phyloP scores from a whole-genome alignment of 805 yeast genomes.

The Saccharomycopsis lassenensis region DNA sequence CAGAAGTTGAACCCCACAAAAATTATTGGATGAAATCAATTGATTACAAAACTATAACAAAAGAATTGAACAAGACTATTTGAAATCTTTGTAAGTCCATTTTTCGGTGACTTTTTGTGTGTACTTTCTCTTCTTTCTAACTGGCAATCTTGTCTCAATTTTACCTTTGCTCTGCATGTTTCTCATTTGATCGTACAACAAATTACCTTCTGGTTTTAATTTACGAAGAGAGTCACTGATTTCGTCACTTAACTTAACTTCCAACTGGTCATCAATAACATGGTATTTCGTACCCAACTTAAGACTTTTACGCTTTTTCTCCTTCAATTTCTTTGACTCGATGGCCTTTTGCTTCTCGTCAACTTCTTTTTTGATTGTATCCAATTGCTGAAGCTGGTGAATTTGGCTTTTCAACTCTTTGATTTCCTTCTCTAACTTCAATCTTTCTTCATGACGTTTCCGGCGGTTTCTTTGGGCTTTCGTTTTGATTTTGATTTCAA shows the following conservation, averaged over 20 bases:
- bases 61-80: conserved; percentile 26
- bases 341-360: conserved; percentile 16
- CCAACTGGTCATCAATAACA: conserved; percentile 37
- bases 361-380: conserved; percentile 26
- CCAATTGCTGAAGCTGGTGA: conserved; percentile 43
- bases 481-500: conserved; percentile 60
- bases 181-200: conserved; percentile 72
- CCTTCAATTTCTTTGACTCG: conserved; percentile 20
- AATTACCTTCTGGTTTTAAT: conserved; percentile 83
- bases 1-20: no score
- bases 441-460: conserved; percentile 48
- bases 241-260: conserved; percentile 84
- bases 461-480: conserved; percentile 64
- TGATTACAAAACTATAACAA: no score
- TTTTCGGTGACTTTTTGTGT: conserved; percentile 76
- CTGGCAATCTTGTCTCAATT: conserved; percentile 73
- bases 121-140: conserved; percentile 53
- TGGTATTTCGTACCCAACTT: conserved; percentile 37
- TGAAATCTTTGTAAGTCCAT: conserved; percentile 87
- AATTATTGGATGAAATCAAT: no score
- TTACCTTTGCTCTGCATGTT: conserved; percentile 76
- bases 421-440: conserved; percentile 36
- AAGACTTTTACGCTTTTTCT: conserved; percentile 24
- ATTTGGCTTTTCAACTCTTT: conserved; percentile 52
- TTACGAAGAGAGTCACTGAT: conserved; percentile 74